phyloP scores from a whole-genome alignment of 2,329 filamentous ascomycete genomes.

The Sphaerulina musiva region DNA sequence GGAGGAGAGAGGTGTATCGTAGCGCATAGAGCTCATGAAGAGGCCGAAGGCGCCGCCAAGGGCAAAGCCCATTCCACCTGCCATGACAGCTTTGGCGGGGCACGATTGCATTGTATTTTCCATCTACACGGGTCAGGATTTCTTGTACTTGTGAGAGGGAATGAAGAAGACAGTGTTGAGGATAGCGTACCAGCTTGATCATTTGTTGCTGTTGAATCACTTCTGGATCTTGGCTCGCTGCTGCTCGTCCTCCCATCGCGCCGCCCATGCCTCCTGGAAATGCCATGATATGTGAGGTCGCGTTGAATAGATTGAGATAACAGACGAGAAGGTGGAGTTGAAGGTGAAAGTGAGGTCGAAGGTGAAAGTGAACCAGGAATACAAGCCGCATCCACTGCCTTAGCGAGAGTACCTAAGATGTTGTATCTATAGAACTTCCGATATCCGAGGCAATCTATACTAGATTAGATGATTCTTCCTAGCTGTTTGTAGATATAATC shows the following conservation, averaged over 20 bases:
- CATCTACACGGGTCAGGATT: conserved; percentile 50
- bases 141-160: not conserved
- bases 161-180: not conserved
- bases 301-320: not conserved
- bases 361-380: conserved; percentile 1
- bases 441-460: too few species aligned
- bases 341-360: not conserved
- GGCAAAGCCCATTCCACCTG: conserved; percentile 87
- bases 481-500: too few species aligned
- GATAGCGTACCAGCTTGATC: conserved; percentile 40
- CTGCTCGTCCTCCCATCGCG: conserved; percentile 8
- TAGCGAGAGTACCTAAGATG: too few species aligned
- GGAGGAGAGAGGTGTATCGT: conserved; percentile 78
- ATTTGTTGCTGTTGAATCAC: conserved; percentile 43
- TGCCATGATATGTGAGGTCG: conserved; percentile 11
- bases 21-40: conserved; percentile 99
- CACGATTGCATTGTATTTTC: conserved; percentile 86
- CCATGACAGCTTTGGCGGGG: conserved; percentile 77
- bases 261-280: conserved; percentile 16
- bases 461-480: too few species aligned
- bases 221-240: conserved; percentile 27
- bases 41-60: conserved; percentile 90
- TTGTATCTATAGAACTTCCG: too few species aligned
- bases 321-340: not conserved
- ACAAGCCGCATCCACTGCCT: too few species aligned